Evolutionary conservation across 306 rosid genomes (phyloP), one percentile per base, ranked within the genome.

Genomic region (Pyrus communis): DNA sequence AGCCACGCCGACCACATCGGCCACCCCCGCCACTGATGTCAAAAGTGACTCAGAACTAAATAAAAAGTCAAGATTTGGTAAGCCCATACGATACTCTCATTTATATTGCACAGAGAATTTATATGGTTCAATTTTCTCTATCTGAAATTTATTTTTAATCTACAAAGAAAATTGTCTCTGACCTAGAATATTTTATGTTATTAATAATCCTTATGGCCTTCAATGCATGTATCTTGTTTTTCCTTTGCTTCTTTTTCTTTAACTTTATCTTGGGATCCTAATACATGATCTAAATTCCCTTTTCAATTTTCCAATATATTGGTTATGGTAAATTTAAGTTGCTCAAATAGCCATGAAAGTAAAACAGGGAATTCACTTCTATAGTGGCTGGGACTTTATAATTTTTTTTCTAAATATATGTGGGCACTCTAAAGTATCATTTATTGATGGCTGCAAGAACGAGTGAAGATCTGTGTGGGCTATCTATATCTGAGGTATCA

Each of bases 31-130:
- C 68, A 62, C 85, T 71, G 81, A 74, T 86, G 80, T 72, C 77
- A 84, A 76, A 67, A 83, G 79, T 40, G 86, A 84, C 76, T 71
- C 75, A 62, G 89, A 87, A 83, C 81, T 45, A 43, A 76, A 83
- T 74, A 72, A 66, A 4, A 89, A 92, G 80, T 65, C 90, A 1
- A 89, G 65, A 79, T 80, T 83, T 71, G 97, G 99, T 96, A 92
- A 81, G 3, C 10, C 51, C 40, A 23, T 23, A 42, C 55, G 69
- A 61, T 61, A 67, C 52, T 28, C 61, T 23, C 21, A 66, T 81
- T 76, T 38, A 8, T 68, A 23, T 49, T 65, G 7, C 43, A 27
- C 21, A 23, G 4, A 11, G 22, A 71, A 30, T 31, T 71, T 45
- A 7, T 28, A 28, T 43, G 11, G 72, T 21, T 55, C 49, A 28